These are phyloP conservation scores for Colletotrichum orbiculare DNA, from an alignment of 2,329 filamentous ascomycete species.

Conservation along the genomic window DNA sequence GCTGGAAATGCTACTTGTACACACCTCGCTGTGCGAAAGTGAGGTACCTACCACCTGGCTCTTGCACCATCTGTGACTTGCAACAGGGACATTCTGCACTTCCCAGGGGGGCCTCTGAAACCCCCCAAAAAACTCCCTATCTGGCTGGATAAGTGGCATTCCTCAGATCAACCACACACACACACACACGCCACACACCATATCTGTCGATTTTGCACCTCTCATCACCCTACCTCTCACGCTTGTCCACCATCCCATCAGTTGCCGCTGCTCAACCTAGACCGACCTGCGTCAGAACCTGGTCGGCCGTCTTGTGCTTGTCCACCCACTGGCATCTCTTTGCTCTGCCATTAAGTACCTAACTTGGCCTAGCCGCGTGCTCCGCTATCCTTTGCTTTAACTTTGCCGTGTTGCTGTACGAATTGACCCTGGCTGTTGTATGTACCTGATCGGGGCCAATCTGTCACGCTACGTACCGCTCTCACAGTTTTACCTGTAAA, in stretches of 20 bases:
- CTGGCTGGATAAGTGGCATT: slow-evolving; percentile 27
- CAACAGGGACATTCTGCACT: slow-evolving; percentile 20
- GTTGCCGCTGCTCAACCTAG: too few species aligned
- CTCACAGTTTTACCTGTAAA: slow-evolving; percentile 32
- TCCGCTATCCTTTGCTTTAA: not conserved
- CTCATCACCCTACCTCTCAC: too few species aligned
- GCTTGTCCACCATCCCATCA: too few species aligned
- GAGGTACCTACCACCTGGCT: not conserved
- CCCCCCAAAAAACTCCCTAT: slow-evolving; percentile 34
- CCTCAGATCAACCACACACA: slow-evolving; percentile 1
- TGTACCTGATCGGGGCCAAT: slow-evolving; percentile 11
- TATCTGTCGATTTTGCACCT: too few species aligned
- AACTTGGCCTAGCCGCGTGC: not conserved
- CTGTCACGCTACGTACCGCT: slow-evolving; percentile 29
- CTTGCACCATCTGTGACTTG: slow-evolving; percentile 9
- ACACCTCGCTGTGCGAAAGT: not conserved
- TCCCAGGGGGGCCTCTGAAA: slow-evolving; percentile 35
- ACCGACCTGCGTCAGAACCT: too few species aligned
- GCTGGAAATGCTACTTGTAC: not conserved
- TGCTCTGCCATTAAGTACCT: slow-evolving; percentile 1
- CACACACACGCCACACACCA: not conserved
- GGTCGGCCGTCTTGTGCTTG: too few species aligned
- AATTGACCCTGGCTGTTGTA: not conserved
- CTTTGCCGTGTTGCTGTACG: not conserved
- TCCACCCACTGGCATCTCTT: not conserved